Base-by-base conservation (phyloP, 1,139 yeast genomes). In the Scheffersomyces lignicola region DNA sequence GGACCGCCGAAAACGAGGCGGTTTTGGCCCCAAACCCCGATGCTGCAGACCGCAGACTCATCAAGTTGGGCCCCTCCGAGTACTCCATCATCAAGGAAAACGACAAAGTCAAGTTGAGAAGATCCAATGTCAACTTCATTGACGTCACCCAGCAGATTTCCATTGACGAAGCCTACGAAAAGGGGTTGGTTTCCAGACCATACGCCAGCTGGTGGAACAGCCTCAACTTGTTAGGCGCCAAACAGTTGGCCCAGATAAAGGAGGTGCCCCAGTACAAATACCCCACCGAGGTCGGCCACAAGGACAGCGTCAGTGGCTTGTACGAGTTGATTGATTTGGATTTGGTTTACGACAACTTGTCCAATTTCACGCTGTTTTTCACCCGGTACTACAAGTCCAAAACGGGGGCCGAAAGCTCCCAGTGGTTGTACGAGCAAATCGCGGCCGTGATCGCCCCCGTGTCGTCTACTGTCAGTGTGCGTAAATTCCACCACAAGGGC, bases 331-430 rank as follows among this genome's bases (percentile, higher is more conserved):
- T 82, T 40, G 69, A 76, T 43, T 61, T 60, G 36, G 65, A 64
- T 7, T 56, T 62, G 18, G 70, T 86, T 61, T 65, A 74, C 48
- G 60, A 62, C 20, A 76, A 76, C 47, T 68, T 87, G 56, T 77
- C 79, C 21, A 60, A 72, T 36, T 80, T 87, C 51, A 67, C 90
- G 7, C 78, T 86, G 24, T 88, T 85, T 55, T 78, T 66, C 58
- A 82, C 90, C n/a, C 73, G 97, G 40, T 86, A 84, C 56, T 89
- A 87, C 62, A 83, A 84, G 59, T 75, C 88, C 1, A 72, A 74
- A 18, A 54, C 73, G 16, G 98, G 97, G 0, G 62, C 68, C 8
- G 76, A 83, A 43, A 79, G 92, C 51, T 82, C 96, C 9, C 52
- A 71, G 36, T 87, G 96, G 94, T 66, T 90, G 37, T 67, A 65